A percentile compares a stretch with the other conserved stretches of the same genome.
Conservation (phyloP, 495 filamentous ascomycete species). For the Evansstolkia leycettana region DNA sequence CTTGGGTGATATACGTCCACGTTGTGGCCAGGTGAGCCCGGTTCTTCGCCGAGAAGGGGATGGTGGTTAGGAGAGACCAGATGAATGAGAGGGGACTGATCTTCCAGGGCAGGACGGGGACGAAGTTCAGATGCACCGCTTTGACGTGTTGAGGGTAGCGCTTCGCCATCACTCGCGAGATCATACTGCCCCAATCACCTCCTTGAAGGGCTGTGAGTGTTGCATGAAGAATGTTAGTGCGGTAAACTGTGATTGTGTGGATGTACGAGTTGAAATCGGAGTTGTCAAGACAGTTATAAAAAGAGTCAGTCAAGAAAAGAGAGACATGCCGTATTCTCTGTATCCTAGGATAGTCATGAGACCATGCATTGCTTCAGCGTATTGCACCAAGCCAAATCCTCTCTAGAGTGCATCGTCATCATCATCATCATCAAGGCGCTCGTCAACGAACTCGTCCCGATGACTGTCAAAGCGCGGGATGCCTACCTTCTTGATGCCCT, state of each 20-base stretch:
- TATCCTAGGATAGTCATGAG: conserved; percentile 34
- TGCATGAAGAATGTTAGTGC: background rate
- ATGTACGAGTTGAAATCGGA: too few relatives aligned
- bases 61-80: conserved; percentile 12
- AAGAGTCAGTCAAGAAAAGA: too few relatives aligned
- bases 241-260: background rate
- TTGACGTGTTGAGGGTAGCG: conserved; percentile 26
- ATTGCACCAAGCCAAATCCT: conserved; percentile 30
- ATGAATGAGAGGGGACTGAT: conserved; percentile 19
- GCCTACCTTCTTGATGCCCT: conserved; percentile 33
- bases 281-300: too few relatives aligned
- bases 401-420: conserved; percentile 12
- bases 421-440: too few relatives aligned
- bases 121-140: conserved; percentile 34
- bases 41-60: conserved; percentile 25
- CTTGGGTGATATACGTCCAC: conserved; percentile 22
- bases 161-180: conserved; percentile 27
- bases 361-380: conserved; percentile 29
- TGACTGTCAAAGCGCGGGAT: background rate
- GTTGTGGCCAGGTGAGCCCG: conserved; percentile 18
- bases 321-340: conserved; percentile 24
- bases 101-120: conserved; percentile 18
- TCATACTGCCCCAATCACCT: conserved; percentile 37
- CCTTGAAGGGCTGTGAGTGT: conserved; percentile 30
- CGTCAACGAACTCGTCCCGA: too few relatives aligned